Base-by-base conservation (phyloP, 2,329 filamentous ascomycete genomes). In the Sclerotinia trifoliorum region DNA sequence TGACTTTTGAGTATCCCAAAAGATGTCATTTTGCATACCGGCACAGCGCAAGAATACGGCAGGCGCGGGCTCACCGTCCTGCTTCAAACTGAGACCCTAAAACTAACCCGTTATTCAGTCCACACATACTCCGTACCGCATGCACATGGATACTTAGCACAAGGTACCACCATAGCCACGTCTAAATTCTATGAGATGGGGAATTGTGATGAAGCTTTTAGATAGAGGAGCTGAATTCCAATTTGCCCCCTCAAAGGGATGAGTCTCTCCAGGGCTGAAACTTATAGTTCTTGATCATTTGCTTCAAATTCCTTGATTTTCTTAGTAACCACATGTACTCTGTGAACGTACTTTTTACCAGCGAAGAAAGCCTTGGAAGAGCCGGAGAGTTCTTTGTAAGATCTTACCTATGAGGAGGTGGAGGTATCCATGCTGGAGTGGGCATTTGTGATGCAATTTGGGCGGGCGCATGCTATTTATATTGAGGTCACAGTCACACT, bases 221-320 rank as follows among this genome's bases (percentile, higher is more conserved):
- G 26, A 48, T 17, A 35, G 51, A 35, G 62, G 42, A 46, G 39
- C 39, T 57, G 52, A 42, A 46, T 29, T 35, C 17, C 13, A 15
- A 26, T 29, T 48, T 29, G 61, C 61, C 61, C 32, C 48, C 61
- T 26, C 61, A 21, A 29, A 65, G 63, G 39, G 35, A 65, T 46
- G 51, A 46, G 49, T 21, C 52, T 65, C 42, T 24, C 52, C 39
- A 19, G 39, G 63, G 63, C 63, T 65, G 63, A 65, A 56, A 57
- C 13, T 29, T 56, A 56, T 11, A 35, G 21, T 61, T 26, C 15
- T 19, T 19, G 21, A 11, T 49, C 44, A 21, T 35, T 49, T 61
- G 35, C 58, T 32, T n/a, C 26, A n/a, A 19, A 17, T 42, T 39
- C 8, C 49, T 52, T 63, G 15, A 21, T n/a, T 26, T 39, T 32